phyloP scores from a whole-genome alignment of 208 protist genomes.

The Wallacemonas collosoma region DNA sequence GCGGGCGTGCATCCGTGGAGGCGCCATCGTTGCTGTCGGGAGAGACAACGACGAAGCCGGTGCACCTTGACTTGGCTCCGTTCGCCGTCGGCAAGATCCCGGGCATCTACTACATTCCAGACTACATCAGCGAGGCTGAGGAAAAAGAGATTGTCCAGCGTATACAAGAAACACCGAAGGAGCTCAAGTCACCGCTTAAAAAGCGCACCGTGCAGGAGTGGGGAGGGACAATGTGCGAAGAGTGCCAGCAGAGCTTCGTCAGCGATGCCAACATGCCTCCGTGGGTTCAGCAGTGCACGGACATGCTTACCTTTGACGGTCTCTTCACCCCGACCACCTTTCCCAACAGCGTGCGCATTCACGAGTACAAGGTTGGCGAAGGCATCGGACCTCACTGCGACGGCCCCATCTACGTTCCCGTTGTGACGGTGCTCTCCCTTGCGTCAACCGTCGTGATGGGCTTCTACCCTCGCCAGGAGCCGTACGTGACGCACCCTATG shows the following conservation, averaged over 20 bases:
- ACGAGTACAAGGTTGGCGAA: slow-evolving; percentile 87
- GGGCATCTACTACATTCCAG: slow-evolving; percentile 87
- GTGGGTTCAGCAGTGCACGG: slow-evolving; percentile 76
- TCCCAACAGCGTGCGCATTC: slow-evolving; percentile 91
- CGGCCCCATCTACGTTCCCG: slow-evolving; percentile 88
- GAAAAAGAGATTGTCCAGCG: slow-evolving; percentile 66
- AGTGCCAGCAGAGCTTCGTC: slow-evolving; percentile 88
- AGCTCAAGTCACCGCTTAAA: slow-evolving; percentile 78
- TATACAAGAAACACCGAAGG: slow-evolving; percentile 61
- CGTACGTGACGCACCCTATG: slow-evolving; percentile 81
- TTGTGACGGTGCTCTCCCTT: slow-evolving; percentile 81
- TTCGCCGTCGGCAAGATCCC: slow-evolving; percentile 73
- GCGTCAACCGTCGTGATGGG: slow-evolving; percentile 83
- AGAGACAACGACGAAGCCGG: background rate
- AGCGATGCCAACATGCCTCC: slow-evolving; percentile 84
- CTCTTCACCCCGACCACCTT: slow-evolving; percentile 88
- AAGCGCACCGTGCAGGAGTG: slow-evolving; percentile 91
- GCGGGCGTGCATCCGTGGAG: too few species aligned
- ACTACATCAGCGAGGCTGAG: slow-evolving; percentile 85
- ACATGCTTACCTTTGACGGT: slow-evolving; percentile 87
- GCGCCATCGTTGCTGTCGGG: too few species aligned
- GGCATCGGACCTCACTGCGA: slow-evolving; percentile 91
- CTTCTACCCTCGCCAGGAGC: slow-evolving; percentile 82
- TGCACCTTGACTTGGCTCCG: slow-evolving; percentile 62
- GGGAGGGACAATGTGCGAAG: slow-evolving; percentile 89